These are phyloP conservation scores for Spiraea crenata DNA, from an alignment of 331 rosid species.

Conservation along the genomic window DNA sequence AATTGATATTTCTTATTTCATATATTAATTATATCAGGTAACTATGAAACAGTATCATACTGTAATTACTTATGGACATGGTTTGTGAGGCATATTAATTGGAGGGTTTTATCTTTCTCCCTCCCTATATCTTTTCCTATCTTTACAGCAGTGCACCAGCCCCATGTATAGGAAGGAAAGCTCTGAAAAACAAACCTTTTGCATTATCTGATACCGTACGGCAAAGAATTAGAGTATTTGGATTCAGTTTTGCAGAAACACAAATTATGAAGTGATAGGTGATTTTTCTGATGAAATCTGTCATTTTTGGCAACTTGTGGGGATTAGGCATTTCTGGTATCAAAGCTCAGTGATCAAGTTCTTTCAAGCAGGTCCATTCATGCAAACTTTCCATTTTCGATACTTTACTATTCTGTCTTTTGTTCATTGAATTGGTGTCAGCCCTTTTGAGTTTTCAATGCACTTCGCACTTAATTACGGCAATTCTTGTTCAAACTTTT, in stretches of 20 bases:
- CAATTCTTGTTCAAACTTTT: not conserved
- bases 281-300: not conserved
- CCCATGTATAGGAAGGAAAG: not conserved
- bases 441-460: not conserved
- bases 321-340: not conserved
- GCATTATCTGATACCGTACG: not conserved
- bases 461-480: not conserved
- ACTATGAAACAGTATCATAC: too few relatives aligned
- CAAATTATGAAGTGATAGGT: not conserved
- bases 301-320: conserved; percentile 4
- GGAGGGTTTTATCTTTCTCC: conserved; percentile 5
- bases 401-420: not conserved
- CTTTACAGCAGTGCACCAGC: not conserved
- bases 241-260: not conserved
- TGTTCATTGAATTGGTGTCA: not conserved
- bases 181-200: not conserved
- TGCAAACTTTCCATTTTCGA: not conserved
- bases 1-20: too few relatives aligned
- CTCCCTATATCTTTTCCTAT: not conserved
- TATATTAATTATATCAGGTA: too few relatives aligned
- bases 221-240: not conserved
- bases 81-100: not conserved
- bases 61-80: not conserved
- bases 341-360: not conserved
- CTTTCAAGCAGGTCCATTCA: conserved; percentile 2